Evolutionary conservation across 495 filamentous ascomycete species (phyloP), one percentile per base, ranked within the genome.

Genomic region (Pseudevernia furfuracea): DNA sequence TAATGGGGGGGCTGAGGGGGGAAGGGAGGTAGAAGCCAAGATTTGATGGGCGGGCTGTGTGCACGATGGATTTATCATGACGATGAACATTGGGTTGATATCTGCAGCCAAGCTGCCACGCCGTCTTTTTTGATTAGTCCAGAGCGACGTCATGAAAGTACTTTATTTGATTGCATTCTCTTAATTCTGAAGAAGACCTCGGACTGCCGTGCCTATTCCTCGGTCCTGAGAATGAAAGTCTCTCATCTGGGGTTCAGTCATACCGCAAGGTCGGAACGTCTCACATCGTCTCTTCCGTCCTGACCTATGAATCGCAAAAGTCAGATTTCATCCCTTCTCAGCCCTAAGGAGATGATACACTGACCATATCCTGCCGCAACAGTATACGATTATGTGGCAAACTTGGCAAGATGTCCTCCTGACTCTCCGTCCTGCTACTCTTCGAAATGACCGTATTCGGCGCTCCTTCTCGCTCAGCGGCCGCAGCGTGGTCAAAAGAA

Each of bases 261-360:
- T 34, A 21, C 15, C 19, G 17, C 15, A 10, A 55, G 14, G 14
- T 34, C 52, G 1, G 15, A 21, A 6, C 30, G 19, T 10, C 6
- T 62, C 38, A 63, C 41, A 57, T 23, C 6, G 61, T 56, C 38
- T 63, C 61, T 55, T 63, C 61, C 25, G 61, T 63, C 49, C 52
- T 63, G 61, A 41, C 28, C 61, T 63, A 39, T 36, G 14, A 34
- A 12, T 6, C 1, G 41, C 9, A 32, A 38, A 6, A 19, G 38
- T 56, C 25, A 63, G 61, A 12, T 36, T 19, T 11, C 1, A 28
- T 19, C 17, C 14, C 23, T 3, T 30, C 38, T 10, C 61, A 49
- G 8, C 10, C 37, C 15, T 2, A 23, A 36, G 38, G 28, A 23
- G 37, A 25, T 57, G 11, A 9, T 19, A 55, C 1, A 34, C 61